These are phyloP conservation scores for Rhodomyrtus psidioides DNA, from an alignment of 441 rosid species.

Conservation along the genomic window DNA sequence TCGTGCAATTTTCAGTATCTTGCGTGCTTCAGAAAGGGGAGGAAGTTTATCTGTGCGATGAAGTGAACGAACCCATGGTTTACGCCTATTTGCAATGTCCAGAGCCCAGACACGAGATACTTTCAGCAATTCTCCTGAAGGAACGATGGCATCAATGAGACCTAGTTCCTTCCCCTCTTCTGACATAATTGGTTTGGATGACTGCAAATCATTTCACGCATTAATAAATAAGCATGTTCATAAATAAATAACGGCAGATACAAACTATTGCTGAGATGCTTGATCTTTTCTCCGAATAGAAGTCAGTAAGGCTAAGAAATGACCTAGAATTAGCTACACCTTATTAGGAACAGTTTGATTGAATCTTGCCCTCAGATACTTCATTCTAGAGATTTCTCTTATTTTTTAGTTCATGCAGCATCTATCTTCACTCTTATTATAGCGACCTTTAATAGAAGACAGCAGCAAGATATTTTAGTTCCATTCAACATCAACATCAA, in stretches of 20 bases:
- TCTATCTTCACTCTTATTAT: not conserved
- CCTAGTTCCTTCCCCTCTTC: constrained; percentile 90
- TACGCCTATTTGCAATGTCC: constrained; percentile 63
- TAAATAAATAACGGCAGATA: not conserved
- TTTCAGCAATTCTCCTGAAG: constrained; percentile 71
- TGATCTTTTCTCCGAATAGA: not conserved
- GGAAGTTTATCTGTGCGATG: constrained; percentile 83
- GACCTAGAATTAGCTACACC: not conserved
- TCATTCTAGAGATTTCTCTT: not conserved
- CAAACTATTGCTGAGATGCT: not conserved
- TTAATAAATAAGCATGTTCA: not conserved
- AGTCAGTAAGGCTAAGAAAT: not conserved
- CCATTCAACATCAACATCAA: not conserved
- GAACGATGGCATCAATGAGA: constrained; percentile 68
- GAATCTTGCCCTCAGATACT: not conserved
- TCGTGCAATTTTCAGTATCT: constrained; percentile 48
- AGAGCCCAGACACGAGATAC: constrained; percentile 79
- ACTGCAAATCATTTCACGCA: constrained; percentile 29
- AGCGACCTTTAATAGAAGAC: not conserved
- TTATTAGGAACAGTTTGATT: not conserved
- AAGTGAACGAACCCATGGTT: constrained; percentile 84
- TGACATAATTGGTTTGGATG: constrained; percentile 71
- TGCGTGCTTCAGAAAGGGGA: constrained; percentile 75
- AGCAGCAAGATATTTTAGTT: not conserved
- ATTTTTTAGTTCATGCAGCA: not conserved